Base-by-base conservation (phyloP, 331 rosid genomes). In the Quercus tomentella region DNA sequence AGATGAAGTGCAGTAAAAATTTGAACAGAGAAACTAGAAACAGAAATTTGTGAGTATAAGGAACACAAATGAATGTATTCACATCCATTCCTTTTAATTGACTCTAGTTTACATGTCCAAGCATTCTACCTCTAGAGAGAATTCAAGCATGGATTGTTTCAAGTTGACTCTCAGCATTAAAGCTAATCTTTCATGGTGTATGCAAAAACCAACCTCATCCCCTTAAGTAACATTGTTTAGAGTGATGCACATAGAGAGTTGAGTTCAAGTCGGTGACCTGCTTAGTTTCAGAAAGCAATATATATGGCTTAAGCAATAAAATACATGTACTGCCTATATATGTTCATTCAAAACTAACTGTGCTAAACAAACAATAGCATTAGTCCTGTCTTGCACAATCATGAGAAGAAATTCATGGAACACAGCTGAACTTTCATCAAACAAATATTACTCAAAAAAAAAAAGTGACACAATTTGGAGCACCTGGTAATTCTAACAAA, bases 1-100 rank as follows among this genome's bases (percentile, higher is more conserved):
- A 57, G 79, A 89, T 66, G 84, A 83, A 86, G 81, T 82, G 68
- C 62, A 74, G 60, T 84, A 82, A 83, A 88, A 56, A 60, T 14
- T 76, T 22, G 26, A 43, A 74, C 80, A 61, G 22, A 20, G 41
- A n/a, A 22, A 20, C 25, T 73, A 55, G 45, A 65, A 73, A 45
- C 15, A 22, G 66, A 7, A 10, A 16, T 70, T 33, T 35, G n/a
- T 16, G 2, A 66, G 30, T 26, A 26, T 7, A 4, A 58, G 22
- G 21, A 66, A 4, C 21, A 6, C 28, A 22, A 3, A 58, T 21
- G 31, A 58, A 58, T 58, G 31, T 21, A 58, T 58, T 7, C 28
- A 22, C 17, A 22, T 58, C 28, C 65, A 22, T 22, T 58, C 2
- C 23, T 22, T 26, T 22, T 22, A 14, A 22, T 12, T 60, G 66